Base-by-base conservation (phyloP, 2,329 filamentous ascomycete genomes). In the Hypomyces rosellus region DNA sequence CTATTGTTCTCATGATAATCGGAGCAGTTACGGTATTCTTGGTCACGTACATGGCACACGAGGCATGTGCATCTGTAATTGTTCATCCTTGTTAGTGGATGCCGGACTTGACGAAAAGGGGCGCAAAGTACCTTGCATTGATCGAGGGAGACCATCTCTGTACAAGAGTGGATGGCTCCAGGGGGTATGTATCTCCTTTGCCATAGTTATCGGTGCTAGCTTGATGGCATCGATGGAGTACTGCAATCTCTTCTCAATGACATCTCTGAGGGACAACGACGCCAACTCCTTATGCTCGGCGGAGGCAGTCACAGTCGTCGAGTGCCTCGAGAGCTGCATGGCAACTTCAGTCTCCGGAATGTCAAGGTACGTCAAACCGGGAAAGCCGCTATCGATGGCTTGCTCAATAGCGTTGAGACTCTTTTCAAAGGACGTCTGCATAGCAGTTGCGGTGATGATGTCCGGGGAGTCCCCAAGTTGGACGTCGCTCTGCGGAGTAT, bases 131-230 rank as follows among this genome's bases (percentile, higher is more conserved):
- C 74, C 76, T 66, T 80, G 73, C 57, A 82, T 72, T 1, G 61
- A 66, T 30, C 63, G 63, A 1, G 78, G 79, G 75, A 81, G 79
- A 8, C 59, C 50, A 2, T 74, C 67, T n/a, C 65, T 65, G 52
- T 79, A 81, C 0, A 82, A 64, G n/a, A 65, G 60, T 0, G 66
- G 65, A 54, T 82, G 79, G 30, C 67, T 72, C 79, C 79, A 82
- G 0, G 76, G 75, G 0, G 76, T 77, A 45, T 71, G 63, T 14
- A 69, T 76, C 42, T 74, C 68, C 8, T 69, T 52, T 0, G 81
- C 71, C 71, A 81, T 77, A 42, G 54, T 69, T n/a, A 52, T 53
- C 1, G 73, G 71, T 1, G 78, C 71, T 48, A 74, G 70, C 41
- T 75, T 73, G 14, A 82, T 71, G 59, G 75, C 73, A 47, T 78